phyloP scores from a whole-genome alignment of 306 rosid species.

The Ceratonia siliqua region DNA sequence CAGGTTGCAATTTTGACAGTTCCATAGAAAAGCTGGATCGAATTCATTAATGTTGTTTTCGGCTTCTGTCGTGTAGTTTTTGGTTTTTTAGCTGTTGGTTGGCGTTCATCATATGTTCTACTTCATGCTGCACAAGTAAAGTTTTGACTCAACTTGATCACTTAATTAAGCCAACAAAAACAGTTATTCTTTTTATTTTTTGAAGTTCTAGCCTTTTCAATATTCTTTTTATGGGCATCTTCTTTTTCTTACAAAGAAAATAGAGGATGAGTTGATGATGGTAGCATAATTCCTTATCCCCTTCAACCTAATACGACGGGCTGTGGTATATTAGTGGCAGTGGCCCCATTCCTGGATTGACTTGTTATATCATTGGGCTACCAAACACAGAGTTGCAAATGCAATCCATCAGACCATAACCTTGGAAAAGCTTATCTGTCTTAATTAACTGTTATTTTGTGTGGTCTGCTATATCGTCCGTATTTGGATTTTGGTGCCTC shows the following conservation, averaged over 20 bases:
- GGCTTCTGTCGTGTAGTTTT: not conserved
- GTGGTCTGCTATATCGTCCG: not conserved
- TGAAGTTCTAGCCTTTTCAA: not conserved
- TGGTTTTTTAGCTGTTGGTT: not conserved
- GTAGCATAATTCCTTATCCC: not conserved
- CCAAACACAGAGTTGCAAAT: not conserved
- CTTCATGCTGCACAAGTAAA: not conserved
- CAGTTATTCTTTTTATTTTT: too few species aligned
- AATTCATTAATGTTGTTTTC: not conserved
- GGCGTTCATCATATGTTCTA: not conserved
- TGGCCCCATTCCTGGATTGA: conserved; percentile 1
- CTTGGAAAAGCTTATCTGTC: not conserved
- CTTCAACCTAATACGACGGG: not conserved
- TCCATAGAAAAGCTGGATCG: not conserved
- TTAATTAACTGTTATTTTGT: not conserved
- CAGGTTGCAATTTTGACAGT: conserved; percentile 23
- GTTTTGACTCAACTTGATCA: not conserved
- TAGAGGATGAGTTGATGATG: not conserved
- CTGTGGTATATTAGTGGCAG: not conserved
- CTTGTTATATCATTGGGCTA: not conserved
- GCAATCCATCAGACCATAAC: too few species aligned
- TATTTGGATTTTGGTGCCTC: not conserved
- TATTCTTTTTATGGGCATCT: not conserved
- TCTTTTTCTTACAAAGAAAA: not conserved
- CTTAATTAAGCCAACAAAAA: too few species aligned